phyloP scores from a whole-genome alignment of 148 eudicot species.

The Rhododendron ovatum region DNA sequence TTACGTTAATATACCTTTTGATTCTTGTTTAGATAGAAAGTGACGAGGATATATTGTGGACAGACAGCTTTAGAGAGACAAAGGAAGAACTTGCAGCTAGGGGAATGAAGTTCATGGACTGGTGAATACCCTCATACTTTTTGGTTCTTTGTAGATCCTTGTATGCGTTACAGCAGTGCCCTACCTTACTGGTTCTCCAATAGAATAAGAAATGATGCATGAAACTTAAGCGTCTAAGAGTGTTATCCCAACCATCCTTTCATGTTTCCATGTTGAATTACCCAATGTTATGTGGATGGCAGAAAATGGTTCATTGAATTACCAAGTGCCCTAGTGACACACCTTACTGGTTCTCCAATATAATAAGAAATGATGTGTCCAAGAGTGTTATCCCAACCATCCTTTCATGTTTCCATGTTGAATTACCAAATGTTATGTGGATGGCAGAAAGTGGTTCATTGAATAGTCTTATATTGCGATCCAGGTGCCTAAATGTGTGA shows the following conservation, averaged over 20 bases:
- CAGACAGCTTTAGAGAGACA: conserved; percentile 78
- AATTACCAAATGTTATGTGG: neutral
- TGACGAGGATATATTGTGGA: conserved; percentile 81
- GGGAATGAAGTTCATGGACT: conserved; percentile 76
- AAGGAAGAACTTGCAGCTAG: conserved; percentile 76
- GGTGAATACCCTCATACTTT: conserved; percentile 36
- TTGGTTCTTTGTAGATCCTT: conserved; percentile 3
- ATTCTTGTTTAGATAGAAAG: conserved; percentile 61
- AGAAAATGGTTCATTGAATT: neutral
- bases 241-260: neutral
- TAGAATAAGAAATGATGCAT: neutral
- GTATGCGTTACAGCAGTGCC: neutral
- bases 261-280: neutral
- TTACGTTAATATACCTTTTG: neutral
- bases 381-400: neutral
- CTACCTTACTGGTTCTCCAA: neutral
- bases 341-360: neutral
- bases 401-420: neutral
- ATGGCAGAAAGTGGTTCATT: neutral
- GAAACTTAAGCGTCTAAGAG: neutral
- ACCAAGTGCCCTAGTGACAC: neutral
- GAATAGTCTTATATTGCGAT: neutral
- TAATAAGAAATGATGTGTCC: neutral
- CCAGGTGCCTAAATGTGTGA: neutral
- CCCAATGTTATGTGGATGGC: neutral